Evolutionary conservation across 2,329 filamentous ascomycete species (phyloP).

Genomic region (Trichoderma harzianum): DNA sequence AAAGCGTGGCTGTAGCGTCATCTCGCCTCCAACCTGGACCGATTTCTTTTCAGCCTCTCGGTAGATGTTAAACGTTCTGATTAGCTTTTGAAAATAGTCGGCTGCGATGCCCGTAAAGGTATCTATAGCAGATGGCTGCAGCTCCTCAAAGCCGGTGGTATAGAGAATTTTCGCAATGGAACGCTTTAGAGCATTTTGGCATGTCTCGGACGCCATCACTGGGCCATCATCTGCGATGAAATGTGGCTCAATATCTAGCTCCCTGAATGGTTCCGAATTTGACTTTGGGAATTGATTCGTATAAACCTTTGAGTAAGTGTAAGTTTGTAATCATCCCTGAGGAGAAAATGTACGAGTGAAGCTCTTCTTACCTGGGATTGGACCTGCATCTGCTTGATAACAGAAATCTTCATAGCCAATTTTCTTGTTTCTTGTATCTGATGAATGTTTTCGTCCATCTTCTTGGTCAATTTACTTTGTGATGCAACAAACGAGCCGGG

Average conservation of each 20-base stretch:
- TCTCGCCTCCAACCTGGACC: constrained; percentile 28
- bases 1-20: constrained; percentile 61
- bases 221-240: constrained; percentile 86
- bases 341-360: neutral
- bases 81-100: constrained; percentile 85
- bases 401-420: constrained; percentile 90
- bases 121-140: constrained; percentile 91
- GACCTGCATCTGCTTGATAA: constrained; percentile 99
- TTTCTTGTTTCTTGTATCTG: constrained; percentile 98
- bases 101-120: constrained; percentile 83
- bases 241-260: constrained; percentile 82
- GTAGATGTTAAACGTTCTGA: constrained; percentile 75
- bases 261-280: constrained; percentile 81
- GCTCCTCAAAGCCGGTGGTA: constrained; percentile 93
- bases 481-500: constrained; percentile 73
- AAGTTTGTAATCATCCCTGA: neutral
- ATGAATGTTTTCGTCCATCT: constrained; percentile 84
- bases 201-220: constrained; percentile 79
- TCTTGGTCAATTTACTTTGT: constrained; percentile 68
- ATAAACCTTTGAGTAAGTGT: constrained; percentile 63
- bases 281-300: constrained; percentile 98
- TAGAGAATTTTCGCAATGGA: constrained; percentile 95
- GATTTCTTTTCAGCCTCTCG: constrained; percentile 76
- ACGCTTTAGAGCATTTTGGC: constrained; percentile 79
- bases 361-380: constrained; percentile 76